A percentile compares a stretch with the other conserved stretches of the same genome.
Conservation (phyloP, 1,284 basidiomycete species). For the Coriolopsis trogii region DNA sequence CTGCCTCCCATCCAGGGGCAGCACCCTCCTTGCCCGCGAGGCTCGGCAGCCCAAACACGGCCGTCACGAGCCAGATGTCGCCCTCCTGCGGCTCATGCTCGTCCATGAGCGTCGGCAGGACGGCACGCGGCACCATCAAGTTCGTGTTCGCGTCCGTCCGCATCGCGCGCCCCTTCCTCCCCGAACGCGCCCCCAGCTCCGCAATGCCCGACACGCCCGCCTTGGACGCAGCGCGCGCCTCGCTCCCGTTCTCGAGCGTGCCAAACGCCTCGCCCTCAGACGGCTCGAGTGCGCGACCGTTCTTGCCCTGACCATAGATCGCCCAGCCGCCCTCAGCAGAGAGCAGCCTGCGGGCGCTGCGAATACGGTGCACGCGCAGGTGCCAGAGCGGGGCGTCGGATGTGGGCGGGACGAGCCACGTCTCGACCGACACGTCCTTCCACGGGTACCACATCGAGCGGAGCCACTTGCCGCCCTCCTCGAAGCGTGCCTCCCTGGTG, state of each 20-base stretch:
- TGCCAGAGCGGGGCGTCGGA: constrained; percentile 65
- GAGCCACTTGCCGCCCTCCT: constrained; percentile 57
- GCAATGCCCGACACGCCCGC: constrained; percentile 68
- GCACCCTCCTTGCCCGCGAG: constrained; percentile 43
- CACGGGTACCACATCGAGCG: constrained; percentile 76
- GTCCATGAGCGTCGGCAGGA: constrained; percentile 65
- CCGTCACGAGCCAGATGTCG: constrained; percentile 67
- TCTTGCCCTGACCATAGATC: constrained; percentile 67
- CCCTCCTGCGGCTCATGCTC: constrained; percentile 44
- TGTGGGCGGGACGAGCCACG: constrained; percentile 72
- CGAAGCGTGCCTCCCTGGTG: constrained; percentile 65
- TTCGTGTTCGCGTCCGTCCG: constrained; percentile 77
- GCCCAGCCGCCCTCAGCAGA: constrained; percentile 76
- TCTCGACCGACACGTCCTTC: constrained; percentile 73
- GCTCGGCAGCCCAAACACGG: constrained; percentile 65
- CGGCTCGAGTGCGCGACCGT: constrained; percentile 62
- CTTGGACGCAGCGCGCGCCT: constrained; percentile 57
- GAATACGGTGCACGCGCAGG: constrained; percentile 67
- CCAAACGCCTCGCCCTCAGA: constrained; percentile 46
- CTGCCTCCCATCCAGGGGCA: constrained; percentile 48
- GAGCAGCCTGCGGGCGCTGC: constrained; percentile 49
- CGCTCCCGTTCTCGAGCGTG: constrained; percentile 44
- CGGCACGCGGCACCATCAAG: constrained; percentile 67
- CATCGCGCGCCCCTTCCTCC: constrained; percentile 49
- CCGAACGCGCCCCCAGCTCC: constrained; percentile 43